Evolutionary conservation across 352 stramenopile species (phyloP), one percentile per base, ranked within the genome.

Genomic region (Pythium biforme): DNA sequence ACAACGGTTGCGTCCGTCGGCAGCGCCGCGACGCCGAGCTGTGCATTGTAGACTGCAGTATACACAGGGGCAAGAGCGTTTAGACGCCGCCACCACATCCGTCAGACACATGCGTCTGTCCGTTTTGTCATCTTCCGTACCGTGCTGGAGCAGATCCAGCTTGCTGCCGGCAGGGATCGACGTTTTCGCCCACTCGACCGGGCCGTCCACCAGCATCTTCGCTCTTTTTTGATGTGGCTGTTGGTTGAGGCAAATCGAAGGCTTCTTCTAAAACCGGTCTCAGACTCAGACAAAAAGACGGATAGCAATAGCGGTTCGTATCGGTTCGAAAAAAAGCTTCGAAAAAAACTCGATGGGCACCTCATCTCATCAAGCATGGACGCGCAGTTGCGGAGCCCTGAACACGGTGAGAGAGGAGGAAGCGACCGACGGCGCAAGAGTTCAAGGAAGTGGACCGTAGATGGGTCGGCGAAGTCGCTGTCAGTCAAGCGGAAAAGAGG

Each of bases 171-270:
- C 66, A 9, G 59, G 58, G 25, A 81, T 59, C 29, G 64, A 49
- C 40, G 59, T 64, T 46, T 77, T 63, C 19, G 60, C 70, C 77
- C 77, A 87, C 27, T 81, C 73, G 8, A 39, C n/a, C 12, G 69
- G 73, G n/a, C 72, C 72, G 25, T 68, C 69, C 40, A 85, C 61
- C 19, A 78, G 66, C 75, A 86, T 81, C 50, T 70, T 63, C 4
- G 12, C 29, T 26, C 29, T 17, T 29, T 27, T 29, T 31, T 45
- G 1, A 14, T 27, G 6, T 17, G 40, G 10, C 3, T 46, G 15
- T 46, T 25, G 17, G 40, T 58, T 22, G 51, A 26, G 20, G 47
- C 29, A 33, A 33, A 33, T 10, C 23, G 47, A 45, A 25, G 19
- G 15, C 15, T 57, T 47, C 31, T 57, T 33, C 22, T 57, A 34